Conservation (phyloP, 169 alveolate genomes). For the Neospora caninum region DNA sequence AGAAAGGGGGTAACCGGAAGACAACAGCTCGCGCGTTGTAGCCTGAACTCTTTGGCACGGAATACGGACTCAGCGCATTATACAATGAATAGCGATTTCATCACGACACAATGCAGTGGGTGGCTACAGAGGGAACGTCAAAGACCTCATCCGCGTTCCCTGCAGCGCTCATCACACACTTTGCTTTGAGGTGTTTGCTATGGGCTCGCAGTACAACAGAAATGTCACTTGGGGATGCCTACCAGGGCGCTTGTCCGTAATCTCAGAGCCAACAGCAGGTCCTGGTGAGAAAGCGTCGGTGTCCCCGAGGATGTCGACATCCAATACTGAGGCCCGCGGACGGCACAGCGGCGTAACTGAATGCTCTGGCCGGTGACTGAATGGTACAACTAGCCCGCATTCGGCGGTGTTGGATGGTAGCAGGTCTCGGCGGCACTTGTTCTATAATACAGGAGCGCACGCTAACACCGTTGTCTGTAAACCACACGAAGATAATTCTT, state of each 20-base stretch:
- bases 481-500: not conserved
- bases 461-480: not conserved
- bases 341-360: not conserved
- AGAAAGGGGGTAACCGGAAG: too few species aligned
- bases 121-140: too few species aligned
- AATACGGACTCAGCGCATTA: too few species aligned
- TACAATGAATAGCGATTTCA: too few species aligned
- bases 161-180: too few species aligned
- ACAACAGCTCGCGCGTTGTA: too few species aligned
- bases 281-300: not conserved
- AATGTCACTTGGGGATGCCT: not conserved
- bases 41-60: too few species aligned
- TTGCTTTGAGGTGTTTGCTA: too few species aligned
- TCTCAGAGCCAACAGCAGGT: not conserved
- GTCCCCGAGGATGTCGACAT: not conserved
- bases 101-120: too few species aligned
- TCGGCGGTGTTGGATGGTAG: not conserved
- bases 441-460: not conserved
- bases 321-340: not conserved
- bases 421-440: not conserved
- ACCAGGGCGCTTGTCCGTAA: not conserved
- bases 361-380: not conserved
- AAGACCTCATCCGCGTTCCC: too few species aligned
- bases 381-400: not conserved
- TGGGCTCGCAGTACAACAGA: not conserved